Percentiles rank a stretch among this genome's conserved stretches.
Conservation (phyloP, 2,329 filamentous ascomycete species). For the Neopestalotiopsis rosae region DNA sequence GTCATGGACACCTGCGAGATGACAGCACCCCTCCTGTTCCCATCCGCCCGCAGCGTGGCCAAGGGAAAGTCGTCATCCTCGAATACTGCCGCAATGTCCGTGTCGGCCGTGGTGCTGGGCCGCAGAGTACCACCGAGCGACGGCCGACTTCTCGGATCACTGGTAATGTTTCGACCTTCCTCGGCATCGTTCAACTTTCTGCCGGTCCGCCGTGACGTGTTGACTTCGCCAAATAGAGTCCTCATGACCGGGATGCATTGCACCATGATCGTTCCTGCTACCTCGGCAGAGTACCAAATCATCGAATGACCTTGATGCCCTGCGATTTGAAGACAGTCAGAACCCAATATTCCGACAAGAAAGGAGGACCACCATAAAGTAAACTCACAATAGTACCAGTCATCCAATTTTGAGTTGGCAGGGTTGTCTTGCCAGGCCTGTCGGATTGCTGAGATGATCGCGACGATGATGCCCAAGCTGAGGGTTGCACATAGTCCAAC, state of each 20-base stretch:
- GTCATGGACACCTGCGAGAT: not conserved
- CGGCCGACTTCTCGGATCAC: not conserved
- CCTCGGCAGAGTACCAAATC: conserved; percentile 18
- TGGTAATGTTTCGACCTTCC: conserved; percentile 4
- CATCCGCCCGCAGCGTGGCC: not conserved
- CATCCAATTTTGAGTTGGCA: conserved; percentile 44
- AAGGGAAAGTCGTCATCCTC: not conserved
- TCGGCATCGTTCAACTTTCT: conserved; percentile 3
- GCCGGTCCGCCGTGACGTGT: not conserved
- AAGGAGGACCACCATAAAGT: not conserved
- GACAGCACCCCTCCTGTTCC: not conserved
- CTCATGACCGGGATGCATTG: conserved; percentile 18
- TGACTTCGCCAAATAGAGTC: conserved; percentile 2
- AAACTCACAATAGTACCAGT: conserved; percentile 49
- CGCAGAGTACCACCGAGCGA: not conserved
- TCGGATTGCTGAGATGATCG: conserved; percentile 52
- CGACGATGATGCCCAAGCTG: conserved; percentile 52
- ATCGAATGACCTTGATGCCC: conserved; percentile 18
- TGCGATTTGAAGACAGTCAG: not conserved
- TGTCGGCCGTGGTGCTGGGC: not conserved
- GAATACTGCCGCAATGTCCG: not conserved
- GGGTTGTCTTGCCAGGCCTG: conserved; percentile 55
- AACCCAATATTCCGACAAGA: too few species aligned
- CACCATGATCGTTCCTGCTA: conserved; percentile 17
- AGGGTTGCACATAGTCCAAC: conserved; percentile 54